Conservation (phyloP, 129 eudicot species). For the Escallonia rubra region DNA sequence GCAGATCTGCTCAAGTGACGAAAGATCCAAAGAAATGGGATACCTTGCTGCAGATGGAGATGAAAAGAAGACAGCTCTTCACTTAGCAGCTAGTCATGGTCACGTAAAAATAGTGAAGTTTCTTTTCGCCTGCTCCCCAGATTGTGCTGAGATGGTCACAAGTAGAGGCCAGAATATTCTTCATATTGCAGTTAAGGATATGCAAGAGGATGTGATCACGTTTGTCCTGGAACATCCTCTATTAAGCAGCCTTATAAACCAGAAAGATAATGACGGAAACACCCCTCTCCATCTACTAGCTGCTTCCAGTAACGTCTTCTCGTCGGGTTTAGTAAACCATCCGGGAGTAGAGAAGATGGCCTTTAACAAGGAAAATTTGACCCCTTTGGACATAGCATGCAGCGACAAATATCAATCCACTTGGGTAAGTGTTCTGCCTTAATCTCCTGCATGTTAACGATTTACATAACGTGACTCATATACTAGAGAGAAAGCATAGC, state of each 20-base stretch:
- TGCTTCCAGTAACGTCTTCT: background rate
- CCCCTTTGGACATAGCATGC: background rate
- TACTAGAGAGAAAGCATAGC: too few species aligned
- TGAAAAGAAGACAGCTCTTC: background rate
- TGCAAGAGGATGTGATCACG: background rate
- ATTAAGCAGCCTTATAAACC: constrained; percentile 1
- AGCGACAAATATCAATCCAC: background rate
- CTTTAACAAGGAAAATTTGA: constrained; percentile 6
- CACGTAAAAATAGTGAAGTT: background rate
- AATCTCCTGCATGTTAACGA: too few species aligned
- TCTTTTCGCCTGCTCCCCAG: background rate
- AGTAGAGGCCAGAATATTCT: constrained; percentile 4
- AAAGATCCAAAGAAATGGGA: background rate
- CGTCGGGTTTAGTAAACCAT: background rate
- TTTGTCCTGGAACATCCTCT: background rate
- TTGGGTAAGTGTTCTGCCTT: too few species aligned
- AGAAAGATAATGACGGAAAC: constrained; percentile 15
- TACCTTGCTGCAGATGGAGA: too few species aligned
- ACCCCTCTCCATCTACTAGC: constrained; percentile 12
- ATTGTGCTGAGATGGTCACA: constrained; percentile 7
- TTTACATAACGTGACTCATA: too few species aligned
- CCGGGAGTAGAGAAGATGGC: background rate
- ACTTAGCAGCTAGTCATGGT: constrained; percentile 6
- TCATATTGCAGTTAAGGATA: background rate
- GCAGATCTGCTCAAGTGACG: background rate